Percentiles rank a stretch among this genome's conserved stretches.
Conservation (phyloP, 495 filamentous ascomycete genomes). For the Achaetomiella virescens region DNA sequence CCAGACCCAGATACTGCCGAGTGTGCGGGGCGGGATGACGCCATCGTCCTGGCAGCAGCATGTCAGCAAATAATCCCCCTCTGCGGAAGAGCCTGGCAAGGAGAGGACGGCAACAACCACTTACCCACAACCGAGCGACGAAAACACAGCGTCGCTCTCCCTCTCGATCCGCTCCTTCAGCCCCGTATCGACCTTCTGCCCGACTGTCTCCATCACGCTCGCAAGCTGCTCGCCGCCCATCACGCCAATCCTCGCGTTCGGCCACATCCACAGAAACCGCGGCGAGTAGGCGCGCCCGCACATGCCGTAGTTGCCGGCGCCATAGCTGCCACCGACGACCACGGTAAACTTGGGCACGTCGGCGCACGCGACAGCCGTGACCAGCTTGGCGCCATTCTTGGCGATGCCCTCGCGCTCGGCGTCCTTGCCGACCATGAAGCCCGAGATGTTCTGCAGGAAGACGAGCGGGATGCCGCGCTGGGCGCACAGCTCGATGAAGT, state of each 20-base stretch:
- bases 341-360: slow-evolving; percentile 97
- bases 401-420: slow-evolving; percentile 93
- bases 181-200: slow-evolving; percentile 72
- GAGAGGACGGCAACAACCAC: slow-evolving; percentile 15
- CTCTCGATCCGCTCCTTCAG: slow-evolving; percentile 79
- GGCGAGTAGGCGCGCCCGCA: slow-evolving; percentile 92
- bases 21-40: slow-evolving; percentile 89
- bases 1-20: slow-evolving; percentile 72
- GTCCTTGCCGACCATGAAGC: slow-evolving; percentile 95
- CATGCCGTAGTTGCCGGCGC: slow-evolving; percentile 63
- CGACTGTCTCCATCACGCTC: slow-evolving; percentile 91
- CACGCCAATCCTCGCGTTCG: slow-evolving; percentile 87
- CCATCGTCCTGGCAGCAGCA: slow-evolving; percentile 63
- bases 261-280: slow-evolving; percentile 94
- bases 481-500: slow-evolving; percentile 96
- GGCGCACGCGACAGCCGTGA: slow-evolving; percentile 91
- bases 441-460: slow-evolving; percentile 93
- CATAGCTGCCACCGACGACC: slow-evolving; percentile 87
- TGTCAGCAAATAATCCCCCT: slow-evolving; percentile 20
- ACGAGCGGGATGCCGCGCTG: slow-evolving; percentile 84
- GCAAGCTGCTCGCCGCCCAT: slow-evolving; percentile 95
- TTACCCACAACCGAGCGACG: slow-evolving; percentile 79
- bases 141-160: slow-evolving; percentile 85
- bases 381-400: slow-evolving; percentile 95
- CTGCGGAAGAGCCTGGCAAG: background rate